Conservation (phyloP, 1,284 basidiomycete genomes). For the Stygiomarasmius scandens region DNA sequence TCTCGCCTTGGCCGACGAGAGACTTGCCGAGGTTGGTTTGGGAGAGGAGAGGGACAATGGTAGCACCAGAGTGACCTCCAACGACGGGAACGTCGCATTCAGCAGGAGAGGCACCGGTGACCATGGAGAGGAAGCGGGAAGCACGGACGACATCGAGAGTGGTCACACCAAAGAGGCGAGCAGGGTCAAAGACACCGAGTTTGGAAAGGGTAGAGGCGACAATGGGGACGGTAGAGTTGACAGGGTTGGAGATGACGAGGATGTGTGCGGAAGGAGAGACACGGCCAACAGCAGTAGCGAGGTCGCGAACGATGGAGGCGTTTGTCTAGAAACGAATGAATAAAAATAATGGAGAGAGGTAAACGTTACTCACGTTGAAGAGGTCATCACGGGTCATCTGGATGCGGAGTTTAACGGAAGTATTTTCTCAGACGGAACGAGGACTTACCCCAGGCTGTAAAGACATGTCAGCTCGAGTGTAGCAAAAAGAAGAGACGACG, state of each 20-base stretch:
- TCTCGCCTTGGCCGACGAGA: conserved; percentile 59
- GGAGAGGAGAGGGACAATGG: conserved; percentile 94
- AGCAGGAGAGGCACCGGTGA: conserved; percentile 68
- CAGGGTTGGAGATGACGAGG: conserved; percentile 96
- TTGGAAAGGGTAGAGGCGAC: conserved; percentile 93
- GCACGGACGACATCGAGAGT: conserved; percentile 97
- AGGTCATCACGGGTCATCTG: conserved; percentile 98
- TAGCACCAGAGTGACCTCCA: conserved; percentile 95
- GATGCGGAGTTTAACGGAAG: conserved; percentile 30
- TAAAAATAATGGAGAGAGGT: not conserved
- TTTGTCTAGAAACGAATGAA: conserved; percentile 73
- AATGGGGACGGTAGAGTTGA: conserved; percentile 97
- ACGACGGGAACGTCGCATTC: conserved; percentile 85
- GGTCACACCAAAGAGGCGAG: conserved; percentile 84
- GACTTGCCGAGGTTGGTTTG: conserved; percentile 71
- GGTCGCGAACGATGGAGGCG: conserved; percentile 95
- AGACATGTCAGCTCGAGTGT: conserved; percentile 27
- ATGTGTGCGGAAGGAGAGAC: conserved; percentile 90
- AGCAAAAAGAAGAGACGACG: conserved; percentile 24
- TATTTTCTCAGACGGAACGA: conserved; percentile 16
- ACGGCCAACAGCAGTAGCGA: conserved; percentile 87
- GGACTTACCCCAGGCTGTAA: conserved; percentile 73
- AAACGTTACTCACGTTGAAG: conserved; percentile 80
- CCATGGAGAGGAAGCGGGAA: conserved; percentile 84
- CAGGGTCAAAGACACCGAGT: conserved; percentile 92